Evolutionary conservation across 345 rosid species (phyloP).

Genomic region (Linum lewisii): DNA sequence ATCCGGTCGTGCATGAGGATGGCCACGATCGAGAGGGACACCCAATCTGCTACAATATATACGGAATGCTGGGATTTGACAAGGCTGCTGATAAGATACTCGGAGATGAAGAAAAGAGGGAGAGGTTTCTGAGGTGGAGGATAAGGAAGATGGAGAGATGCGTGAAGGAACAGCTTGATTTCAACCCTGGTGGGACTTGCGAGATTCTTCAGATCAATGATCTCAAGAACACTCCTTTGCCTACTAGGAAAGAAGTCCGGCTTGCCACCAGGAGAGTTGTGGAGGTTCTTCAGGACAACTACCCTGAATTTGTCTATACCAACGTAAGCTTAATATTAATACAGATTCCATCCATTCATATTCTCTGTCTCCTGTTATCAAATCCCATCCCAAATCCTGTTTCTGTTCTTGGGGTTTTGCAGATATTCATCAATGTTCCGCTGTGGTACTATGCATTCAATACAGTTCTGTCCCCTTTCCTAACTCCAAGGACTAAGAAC

Average conservation of each 20-base stretch:
- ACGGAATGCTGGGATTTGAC: conserved; percentile 12
- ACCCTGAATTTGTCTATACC: conserved; percentile 21
- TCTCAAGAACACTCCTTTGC: conserved; percentile 21
- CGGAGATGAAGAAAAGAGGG: conserved; percentile 11
- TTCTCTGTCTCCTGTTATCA: background rate
- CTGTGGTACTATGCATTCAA: conserved; percentile 22
- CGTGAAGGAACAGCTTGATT: conserved; percentile 12
- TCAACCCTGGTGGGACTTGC: conserved; percentile 15
- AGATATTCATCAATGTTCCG: conserved; percentile 25
- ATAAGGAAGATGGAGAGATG: conserved; percentile 20
- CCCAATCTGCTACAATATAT: conserved; percentile 18
- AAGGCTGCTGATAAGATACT: conserved; percentile 3
- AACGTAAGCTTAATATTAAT: conserved; percentile 10
- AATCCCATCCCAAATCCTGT: background rate
- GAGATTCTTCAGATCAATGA: conserved; percentile 18
- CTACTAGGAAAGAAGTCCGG: conserved; percentile 17
- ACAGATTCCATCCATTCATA: background rate
- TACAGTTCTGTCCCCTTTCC: conserved; percentile 16
- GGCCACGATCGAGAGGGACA: conserved; percentile 18
- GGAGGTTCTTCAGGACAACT: conserved; percentile 20
- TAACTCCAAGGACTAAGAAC: conserved; percentile 17
- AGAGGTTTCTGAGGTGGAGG: conserved; percentile 16
- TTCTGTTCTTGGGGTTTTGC: background rate
- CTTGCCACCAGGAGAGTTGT: conserved; percentile 12
- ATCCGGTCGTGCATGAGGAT: conserved; percentile 8